Conservation (phyloP, 257 asterid genomes). For the Primulina tabacum region DNA sequence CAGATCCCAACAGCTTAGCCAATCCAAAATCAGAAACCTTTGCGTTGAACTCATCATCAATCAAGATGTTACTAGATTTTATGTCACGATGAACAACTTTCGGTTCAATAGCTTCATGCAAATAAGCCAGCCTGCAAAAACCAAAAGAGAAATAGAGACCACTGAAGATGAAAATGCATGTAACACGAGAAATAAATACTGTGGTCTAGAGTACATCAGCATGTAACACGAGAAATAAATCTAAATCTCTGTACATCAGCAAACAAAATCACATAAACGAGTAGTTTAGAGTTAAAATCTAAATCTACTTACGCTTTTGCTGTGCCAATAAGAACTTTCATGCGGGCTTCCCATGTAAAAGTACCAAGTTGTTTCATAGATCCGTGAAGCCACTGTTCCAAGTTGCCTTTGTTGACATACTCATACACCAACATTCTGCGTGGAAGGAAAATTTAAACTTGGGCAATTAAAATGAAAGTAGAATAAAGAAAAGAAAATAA, state of each 20-base stretch:
- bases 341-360: constrained; percentile 92
- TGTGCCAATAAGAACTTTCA: constrained; percentile 92
- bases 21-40: constrained; percentile 96
- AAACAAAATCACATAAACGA: neutral
- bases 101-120: constrained; percentile 97
- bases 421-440: constrained; percentile 92
- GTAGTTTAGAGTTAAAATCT: constrained; percentile 6
- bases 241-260: neutral
- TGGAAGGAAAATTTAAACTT: constrained; percentile 18
- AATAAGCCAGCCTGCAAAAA: constrained; percentile 78
- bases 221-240: constrained; percentile 11
- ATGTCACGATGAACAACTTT: constrained; percentile 95
- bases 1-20: constrained; percentile 93
- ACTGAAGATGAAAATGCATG: neutral
- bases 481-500: neutral
- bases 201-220: too few species aligned
- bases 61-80: constrained; percentile 93
- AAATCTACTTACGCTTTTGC: constrained; percentile 84
- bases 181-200: constrained; percentile 1
- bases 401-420: constrained; percentile 88
- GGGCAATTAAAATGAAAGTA: constrained; percentile 4
- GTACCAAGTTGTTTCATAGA: constrained; percentile 80
- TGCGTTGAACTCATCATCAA: constrained; percentile 72
- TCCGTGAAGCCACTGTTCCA: constrained; percentile 99
- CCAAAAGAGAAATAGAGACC: constrained; percentile 3